These are phyloP conservation scores for Carex scoparia DNA, from an alignment of 176 grass and related monocot species.

Conservation along the genomic window DNA sequence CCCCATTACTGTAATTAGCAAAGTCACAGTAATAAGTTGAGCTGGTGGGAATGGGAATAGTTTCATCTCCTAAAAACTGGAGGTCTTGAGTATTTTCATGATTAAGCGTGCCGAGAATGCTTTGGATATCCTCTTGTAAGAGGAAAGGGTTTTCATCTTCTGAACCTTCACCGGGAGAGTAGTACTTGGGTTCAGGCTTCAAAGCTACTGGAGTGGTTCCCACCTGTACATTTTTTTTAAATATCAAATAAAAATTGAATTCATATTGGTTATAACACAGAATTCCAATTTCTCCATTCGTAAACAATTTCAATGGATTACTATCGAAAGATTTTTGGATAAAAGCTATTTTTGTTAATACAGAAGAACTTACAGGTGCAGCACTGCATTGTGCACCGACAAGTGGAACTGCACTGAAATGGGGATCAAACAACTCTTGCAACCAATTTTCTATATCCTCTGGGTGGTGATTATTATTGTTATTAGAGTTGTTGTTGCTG, in stretches of 20 bases:
- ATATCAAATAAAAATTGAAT: background rate
- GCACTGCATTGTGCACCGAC: conserved; percentile 31
- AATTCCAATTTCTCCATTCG: background rate
- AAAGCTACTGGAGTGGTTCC: conserved; percentile 22
- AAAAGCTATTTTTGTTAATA: background rate
- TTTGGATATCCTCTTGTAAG: conserved; percentile 39
- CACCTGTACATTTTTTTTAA: conserved; percentile 29
- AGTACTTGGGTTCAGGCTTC: conserved; percentile 38
- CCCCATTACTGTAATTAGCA: conserved; percentile 8
- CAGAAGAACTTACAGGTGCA: conserved; percentile 40
- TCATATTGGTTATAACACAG: background rate
- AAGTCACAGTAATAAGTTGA: background rate
- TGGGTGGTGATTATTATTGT: background rate
- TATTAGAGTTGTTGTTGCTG: background rate
- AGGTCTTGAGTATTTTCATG: conserved; percentile 27
- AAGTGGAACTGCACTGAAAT: conserved; percentile 24
- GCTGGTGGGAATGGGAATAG: background rate
- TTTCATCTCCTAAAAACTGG: background rate
- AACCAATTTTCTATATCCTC: conserved; percentile 37
- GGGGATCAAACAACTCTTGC: conserved; percentile 37
- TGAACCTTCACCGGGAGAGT: conserved; percentile 28
- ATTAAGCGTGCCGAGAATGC: conserved; percentile 40
- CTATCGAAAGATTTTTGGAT: background rate
- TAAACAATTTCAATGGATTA: background rate
- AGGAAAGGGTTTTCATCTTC: conserved; percentile 42